Conservation (phyloP, 192 early-diverging fungal genomes). For the Kickxella alabastrina region DNA sequence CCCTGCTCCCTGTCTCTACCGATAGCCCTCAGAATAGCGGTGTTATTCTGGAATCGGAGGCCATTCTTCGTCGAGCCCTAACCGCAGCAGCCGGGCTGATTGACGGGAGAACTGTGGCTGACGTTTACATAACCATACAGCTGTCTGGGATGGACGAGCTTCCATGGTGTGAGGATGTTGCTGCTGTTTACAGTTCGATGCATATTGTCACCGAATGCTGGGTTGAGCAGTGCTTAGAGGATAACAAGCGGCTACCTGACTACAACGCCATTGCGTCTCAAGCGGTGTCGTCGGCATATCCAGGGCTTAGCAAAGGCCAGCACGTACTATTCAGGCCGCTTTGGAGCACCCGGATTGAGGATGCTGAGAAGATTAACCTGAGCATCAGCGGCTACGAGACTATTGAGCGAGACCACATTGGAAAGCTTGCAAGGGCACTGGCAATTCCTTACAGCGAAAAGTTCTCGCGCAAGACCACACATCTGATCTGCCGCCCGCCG, state of each 20-base stretch:
- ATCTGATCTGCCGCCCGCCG: constrained; percentile 62
- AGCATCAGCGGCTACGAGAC: constrained; percentile 60
- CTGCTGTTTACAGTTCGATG: neutral
- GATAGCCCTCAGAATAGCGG: neutral
- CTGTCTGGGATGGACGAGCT: constrained; percentile 14
- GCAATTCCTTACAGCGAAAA: constrained; percentile 52
- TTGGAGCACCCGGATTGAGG: neutral
- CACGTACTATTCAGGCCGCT: constrained; percentile 47
- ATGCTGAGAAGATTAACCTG: constrained; percentile 13
- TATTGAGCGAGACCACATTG: constrained; percentile 56
- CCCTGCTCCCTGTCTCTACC: neutral
- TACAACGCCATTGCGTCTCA: constrained; percentile 11
- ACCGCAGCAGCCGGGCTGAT: neutral
- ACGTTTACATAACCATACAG: constrained; percentile 27
- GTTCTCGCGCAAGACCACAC: constrained; percentile 60
- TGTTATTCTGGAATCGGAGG: neutral
- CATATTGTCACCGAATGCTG: constrained; percentile 59
- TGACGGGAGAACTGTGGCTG: neutral
- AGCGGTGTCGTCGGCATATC: neutral
- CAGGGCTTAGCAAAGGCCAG: constrained; percentile 30
- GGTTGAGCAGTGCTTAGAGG: constrained; percentile 57
- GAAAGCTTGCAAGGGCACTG: constrained; percentile 41
- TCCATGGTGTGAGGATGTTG: constrained; percentile 11
- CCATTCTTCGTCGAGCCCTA: constrained; percentile 1
- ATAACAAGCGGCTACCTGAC: constrained; percentile 30